phyloP scores from a whole-genome alignment of 192 early-diverging fungal species.

The Entomortierella chlamydospora region DNA sequence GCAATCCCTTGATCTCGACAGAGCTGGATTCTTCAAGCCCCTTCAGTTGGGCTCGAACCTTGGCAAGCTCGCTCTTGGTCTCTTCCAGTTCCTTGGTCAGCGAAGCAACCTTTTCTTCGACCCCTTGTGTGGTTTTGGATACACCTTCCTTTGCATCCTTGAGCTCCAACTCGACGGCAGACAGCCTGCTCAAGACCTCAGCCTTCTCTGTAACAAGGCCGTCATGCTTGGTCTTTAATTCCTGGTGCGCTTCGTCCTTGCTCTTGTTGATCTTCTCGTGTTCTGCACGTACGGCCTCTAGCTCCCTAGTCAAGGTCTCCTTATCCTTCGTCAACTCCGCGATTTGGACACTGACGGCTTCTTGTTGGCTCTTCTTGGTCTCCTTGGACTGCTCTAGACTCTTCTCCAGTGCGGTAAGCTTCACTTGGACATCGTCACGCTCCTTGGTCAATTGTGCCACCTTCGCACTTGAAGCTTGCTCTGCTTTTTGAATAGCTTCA shows the following conservation, averaged over 20 bases:
- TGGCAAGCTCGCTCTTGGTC: slow-evolving; percentile 11
- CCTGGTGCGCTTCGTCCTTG: slow-evolving; percentile 4
- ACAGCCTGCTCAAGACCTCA: slow-evolving; percentile 16
- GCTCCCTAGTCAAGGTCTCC: slow-evolving; percentile 19
- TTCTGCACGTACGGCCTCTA: slow-evolving; percentile 14
- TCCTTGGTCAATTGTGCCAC: slow-evolving; percentile 30
- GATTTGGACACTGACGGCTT: slow-evolving; percentile 12
- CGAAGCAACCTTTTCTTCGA: slow-evolving; percentile 12
- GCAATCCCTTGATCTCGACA: slow-evolving; percentile 20
- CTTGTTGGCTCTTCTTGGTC: slow-evolving; percentile 20
- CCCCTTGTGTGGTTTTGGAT: neutral
- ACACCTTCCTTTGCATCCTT: slow-evolving; percentile 21
- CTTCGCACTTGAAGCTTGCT: slow-evolving; percentile 2
- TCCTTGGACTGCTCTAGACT: slow-evolving; percentile 19
- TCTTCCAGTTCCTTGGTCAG: slow-evolving; percentile 36
- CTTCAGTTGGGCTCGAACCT: slow-evolving; percentile 20
- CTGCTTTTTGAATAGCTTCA: slow-evolving; percentile 9
- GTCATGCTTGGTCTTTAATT: slow-evolving; percentile 7
- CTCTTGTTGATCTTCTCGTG: neutral
- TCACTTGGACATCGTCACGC: slow-evolving; percentile 18
- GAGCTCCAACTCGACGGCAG: neutral
- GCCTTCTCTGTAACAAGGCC: slow-evolving; percentile 11
- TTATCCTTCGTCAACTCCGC: slow-evolving; percentile 13
- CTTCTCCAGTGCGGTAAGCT: slow-evolving; percentile 21
- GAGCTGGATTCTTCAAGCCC: slow-evolving; percentile 4